Evolutionary conservation across 2,329 filamentous ascomycete species (phyloP).

Genomic region (Penicillium verrucosum): DNA sequence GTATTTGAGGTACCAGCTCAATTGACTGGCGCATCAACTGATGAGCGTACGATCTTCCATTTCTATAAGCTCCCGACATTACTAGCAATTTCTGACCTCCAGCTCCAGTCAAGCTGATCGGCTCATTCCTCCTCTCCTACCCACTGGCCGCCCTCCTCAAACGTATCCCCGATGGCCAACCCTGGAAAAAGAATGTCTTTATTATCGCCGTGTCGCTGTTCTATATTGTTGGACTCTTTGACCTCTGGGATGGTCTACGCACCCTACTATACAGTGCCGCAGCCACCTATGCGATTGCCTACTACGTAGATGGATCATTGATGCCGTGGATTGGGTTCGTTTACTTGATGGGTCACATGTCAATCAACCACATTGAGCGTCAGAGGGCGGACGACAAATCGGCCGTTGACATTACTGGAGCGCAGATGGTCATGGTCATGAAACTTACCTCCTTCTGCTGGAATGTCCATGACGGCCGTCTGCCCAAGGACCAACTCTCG

Average conservation of each 20-base stretch:
- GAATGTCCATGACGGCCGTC: slow-evolving; percentile 90
- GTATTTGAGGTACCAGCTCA: slow-evolving; percentile 60
- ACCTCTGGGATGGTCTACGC: slow-evolving; percentile 79
- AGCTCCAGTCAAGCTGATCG: slow-evolving; percentile 82
- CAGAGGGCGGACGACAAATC: slow-evolving; percentile 65
- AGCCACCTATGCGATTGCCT: slow-evolving; percentile 78
- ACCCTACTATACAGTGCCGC: slow-evolving; percentile 77
- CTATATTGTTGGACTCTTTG: slow-evolving; percentile 89
- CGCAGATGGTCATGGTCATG: slow-evolving; percentile 98
- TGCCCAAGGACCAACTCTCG: slow-evolving; percentile 75
- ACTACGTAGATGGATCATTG: slow-evolving; percentile 77
- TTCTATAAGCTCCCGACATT: not conserved
- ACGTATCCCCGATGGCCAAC: slow-evolving; percentile 79
- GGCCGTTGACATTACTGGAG: slow-evolving; percentile 81
- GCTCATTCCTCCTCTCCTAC: slow-evolving; percentile 86
- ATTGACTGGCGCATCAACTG: slow-evolving; percentile 60
- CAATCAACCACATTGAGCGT: slow-evolving; percentile 79
- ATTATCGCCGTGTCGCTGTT: slow-evolving; percentile 77
- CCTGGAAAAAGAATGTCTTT: slow-evolving; percentile 83
- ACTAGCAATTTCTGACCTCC: slow-evolving; percentile 1
- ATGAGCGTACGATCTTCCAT: slow-evolving; percentile 53
- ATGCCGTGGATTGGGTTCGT: slow-evolving; percentile 98
- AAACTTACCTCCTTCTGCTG: slow-evolving; percentile 95
- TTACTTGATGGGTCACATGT: slow-evolving; percentile 95
- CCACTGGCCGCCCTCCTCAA: slow-evolving; percentile 86